Evolutionary conservation across 331 rosid genomes (phyloP).

Genomic region (Cydonia oblonga): DNA sequence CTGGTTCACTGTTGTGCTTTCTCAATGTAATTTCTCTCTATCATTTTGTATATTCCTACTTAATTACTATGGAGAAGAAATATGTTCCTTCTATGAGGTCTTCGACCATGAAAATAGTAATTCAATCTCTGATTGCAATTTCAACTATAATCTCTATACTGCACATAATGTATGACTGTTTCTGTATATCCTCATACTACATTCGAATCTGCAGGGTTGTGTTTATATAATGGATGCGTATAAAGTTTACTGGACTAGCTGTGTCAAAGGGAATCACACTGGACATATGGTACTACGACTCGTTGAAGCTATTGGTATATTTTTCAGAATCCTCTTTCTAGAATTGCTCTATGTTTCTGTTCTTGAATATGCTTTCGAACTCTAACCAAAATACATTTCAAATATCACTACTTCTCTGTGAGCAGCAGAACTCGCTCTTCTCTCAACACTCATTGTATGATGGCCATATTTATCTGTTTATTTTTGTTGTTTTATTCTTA

Average conservation of each 20-base stretch:
- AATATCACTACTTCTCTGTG: neutral
- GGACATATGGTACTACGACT: constrained; percentile 89
- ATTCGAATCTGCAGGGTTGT: constrained; percentile 61
- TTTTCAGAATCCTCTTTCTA: neutral
- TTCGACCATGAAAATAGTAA: no score
- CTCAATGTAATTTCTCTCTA: constrained; percentile 59
- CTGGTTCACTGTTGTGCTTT: constrained; percentile 93
- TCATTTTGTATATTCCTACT: neutral
- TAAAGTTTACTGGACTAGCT: constrained; percentile 86
- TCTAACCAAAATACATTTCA: no score
- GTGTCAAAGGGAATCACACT: constrained; percentile 81
- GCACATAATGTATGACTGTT: neutral
- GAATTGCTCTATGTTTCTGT: neutral
- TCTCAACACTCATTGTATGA: neutral
- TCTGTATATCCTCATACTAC: neutral
- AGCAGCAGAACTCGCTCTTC: neutral
- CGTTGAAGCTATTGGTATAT: constrained; percentile 92
- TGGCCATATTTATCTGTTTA: neutral
- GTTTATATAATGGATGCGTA: constrained; percentile 70
- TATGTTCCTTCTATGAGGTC: no score
- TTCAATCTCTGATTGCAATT: no score
- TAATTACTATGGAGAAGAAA: no score
- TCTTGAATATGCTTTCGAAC: neutral
- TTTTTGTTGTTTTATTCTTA: neutral
- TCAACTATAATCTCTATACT: neutral